These are phyloP conservation scores for Globisporangium nunn DNA, from an alignment of 352 stramenopile genomes.

Conservation along the genomic window DNA sequence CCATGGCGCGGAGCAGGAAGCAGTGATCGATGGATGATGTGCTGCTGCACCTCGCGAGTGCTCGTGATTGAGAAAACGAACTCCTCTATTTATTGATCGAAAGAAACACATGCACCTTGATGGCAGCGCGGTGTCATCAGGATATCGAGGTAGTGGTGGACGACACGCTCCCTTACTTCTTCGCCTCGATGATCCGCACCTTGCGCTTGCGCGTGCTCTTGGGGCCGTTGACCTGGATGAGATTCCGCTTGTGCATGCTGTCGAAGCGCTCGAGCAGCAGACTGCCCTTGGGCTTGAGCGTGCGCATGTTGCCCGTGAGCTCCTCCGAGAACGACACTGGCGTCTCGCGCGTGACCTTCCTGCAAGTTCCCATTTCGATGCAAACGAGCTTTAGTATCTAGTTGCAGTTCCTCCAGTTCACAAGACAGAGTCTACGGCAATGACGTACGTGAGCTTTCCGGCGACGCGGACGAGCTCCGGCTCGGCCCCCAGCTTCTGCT, in stretches of 20 bases:
- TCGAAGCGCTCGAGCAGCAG: conserved; percentile 79
- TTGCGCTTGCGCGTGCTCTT: conserved; percentile 63
- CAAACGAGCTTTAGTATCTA: background rate
- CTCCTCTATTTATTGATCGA: too few relatives aligned
- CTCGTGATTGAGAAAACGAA: too few relatives aligned
- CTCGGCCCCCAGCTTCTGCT: conserved; percentile 74
- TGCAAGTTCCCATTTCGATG: conserved; percentile 9
- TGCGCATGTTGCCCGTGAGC: conserved; percentile 71
- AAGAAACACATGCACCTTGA: too few relatives aligned
- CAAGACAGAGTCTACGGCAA: background rate
- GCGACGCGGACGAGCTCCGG: conserved; percentile 55
- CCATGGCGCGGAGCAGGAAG: conserved; percentile 10
- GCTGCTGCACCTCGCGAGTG: too few relatives aligned
- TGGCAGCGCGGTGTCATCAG: too few relatives aligned
- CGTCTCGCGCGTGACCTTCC: conserved; percentile 67
- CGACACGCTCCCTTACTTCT: conserved; percentile 37
- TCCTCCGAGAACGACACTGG: conserved; percentile 74
- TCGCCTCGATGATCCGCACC: conserved; percentile 72
- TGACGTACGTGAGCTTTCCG: conserved; percentile 66
- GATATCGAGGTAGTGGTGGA: background rate
- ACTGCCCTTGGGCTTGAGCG: conserved; percentile 74
- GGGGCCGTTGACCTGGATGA: conserved; percentile 70
- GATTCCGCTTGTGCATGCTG: conserved; percentile 83
- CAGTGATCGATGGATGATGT: background rate
- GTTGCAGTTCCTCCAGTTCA: background rate